Percentiles rank a stretch among this genome's conserved stretches.
phyloP scores from a whole-genome alignment of 495 filamentous ascomycete genomes.

The Niebla homalea region DNA sequence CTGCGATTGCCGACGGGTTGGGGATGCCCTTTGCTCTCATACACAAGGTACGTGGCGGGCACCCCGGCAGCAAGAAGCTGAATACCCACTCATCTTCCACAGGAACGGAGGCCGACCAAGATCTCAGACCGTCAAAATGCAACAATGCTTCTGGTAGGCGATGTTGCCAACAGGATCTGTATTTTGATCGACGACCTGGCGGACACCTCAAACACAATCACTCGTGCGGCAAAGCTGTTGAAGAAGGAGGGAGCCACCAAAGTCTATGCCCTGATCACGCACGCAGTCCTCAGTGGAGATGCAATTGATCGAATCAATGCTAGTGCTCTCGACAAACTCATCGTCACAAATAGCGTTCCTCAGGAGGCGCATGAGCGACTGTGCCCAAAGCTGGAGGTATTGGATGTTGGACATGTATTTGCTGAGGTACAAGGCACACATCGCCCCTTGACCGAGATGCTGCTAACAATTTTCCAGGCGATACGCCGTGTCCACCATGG shows the following conservation, averaged over 20 bases:
- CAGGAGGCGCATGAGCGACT: slow-evolving; percentile 63
- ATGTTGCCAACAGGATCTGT: slow-evolving; percentile 65
- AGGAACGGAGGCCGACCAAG: slow-evolving; percentile 94
- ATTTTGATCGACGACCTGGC: slow-evolving; percentile 91
- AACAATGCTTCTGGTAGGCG: slow-evolving; percentile 95
- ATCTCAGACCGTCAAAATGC: slow-evolving; percentile 91
- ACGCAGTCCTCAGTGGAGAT: slow-evolving; percentile 88
- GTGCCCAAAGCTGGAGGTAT: slow-evolving; percentile 78
- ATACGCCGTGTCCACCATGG: slow-evolving; percentile 95
- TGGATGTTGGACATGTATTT: slow-evolving; percentile 87
- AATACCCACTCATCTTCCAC: slow-evolving; percentile 16
- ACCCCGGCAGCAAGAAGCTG: background rate
- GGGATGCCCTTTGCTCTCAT: slow-evolving; percentile 92
- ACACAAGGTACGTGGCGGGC: slow-evolving; percentile 60
- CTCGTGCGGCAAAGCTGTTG: slow-evolving; percentile 86
- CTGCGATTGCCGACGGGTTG: slow-evolving; percentile 88
- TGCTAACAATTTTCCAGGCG: slow-evolving; percentile 37
- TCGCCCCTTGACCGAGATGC: background rate
- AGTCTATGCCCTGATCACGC: slow-evolving; percentile 85
- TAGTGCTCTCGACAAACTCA: slow-evolving; percentile 73
- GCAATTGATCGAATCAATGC: slow-evolving; percentile 89
- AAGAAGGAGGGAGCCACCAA: slow-evolving; percentile 83
- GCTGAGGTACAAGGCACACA: slow-evolving; percentile 51
- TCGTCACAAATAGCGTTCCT: slow-evolving; percentile 89
- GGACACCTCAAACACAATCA: slow-evolving; percentile 94